phyloP scores from a whole-genome alignment of 257 asterid species.

The Jaltomata sinuosa region DNA sequence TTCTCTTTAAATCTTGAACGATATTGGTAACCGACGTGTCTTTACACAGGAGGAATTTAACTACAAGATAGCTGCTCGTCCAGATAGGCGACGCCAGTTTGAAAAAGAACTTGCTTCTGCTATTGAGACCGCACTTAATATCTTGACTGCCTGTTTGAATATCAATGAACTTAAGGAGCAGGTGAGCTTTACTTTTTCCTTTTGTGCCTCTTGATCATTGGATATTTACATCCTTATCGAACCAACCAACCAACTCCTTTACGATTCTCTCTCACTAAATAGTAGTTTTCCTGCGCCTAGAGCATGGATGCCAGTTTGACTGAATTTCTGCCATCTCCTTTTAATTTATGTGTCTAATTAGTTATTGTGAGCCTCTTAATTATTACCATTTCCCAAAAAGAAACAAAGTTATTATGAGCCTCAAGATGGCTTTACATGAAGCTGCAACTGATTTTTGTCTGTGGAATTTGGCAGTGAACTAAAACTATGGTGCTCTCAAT shows the following conservation, averaged over 20 bases:
- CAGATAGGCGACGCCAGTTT: conserved; percentile 90
- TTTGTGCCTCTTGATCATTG: neutral
- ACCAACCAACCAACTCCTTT: neutral
- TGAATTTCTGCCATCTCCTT: neutral
- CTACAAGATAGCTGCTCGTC: conserved; percentile 95
- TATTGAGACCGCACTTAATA: conserved; percentile 62
- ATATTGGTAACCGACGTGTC: neutral
- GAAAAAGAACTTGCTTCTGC: conserved; percentile 86
- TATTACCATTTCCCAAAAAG: neutral
- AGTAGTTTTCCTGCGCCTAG: neutral
- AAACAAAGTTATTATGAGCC: neutral
- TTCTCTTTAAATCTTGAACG: neutral
- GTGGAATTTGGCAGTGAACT: neutral
- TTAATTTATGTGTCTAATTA: neutral
- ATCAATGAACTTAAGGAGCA: conserved; percentile 74
- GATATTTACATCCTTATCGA: neutral
- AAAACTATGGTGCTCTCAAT: neutral
- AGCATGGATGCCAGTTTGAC: neutral
- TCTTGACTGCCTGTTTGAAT: conserved; percentile 85
- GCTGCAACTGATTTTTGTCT: neutral
- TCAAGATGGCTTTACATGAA: neutral
- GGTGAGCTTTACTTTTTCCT: conserved; percentile 33
- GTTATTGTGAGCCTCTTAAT: neutral
- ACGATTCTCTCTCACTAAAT: neutral
- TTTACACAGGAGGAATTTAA: conserved; percentile 77